Percentiles rank a stretch among this genome's conserved stretches.
Conservation (phyloP, 257 asterid species). For the Solanum tarapatanum region DNA sequence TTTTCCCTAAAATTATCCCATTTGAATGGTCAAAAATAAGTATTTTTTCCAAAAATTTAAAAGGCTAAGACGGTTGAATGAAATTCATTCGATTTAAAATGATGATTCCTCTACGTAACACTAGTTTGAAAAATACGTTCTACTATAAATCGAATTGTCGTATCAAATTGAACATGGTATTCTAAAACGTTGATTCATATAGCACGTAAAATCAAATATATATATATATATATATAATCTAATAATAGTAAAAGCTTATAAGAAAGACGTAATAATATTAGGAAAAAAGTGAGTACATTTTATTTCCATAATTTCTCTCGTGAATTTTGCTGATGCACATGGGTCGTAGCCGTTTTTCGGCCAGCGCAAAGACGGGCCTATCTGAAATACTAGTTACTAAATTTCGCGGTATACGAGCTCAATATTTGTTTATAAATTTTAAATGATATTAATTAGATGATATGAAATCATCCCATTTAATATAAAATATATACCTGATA, state of each 20-base stretch:
- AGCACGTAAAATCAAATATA: too few relatives aligned
- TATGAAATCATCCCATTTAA: too few relatives aligned
- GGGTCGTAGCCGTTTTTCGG: neutral
- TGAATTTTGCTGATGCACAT: neutral
- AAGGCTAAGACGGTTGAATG: neutral
- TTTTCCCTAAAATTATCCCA: too few relatives aligned
- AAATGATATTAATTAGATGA: too few relatives aligned
- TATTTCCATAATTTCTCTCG: neutral
- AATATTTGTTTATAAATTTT: too few relatives aligned
- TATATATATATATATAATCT: neutral
- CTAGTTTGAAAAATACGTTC: neutral
- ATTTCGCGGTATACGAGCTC: too few relatives aligned
- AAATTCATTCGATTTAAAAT: neutral
- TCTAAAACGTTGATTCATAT: neutral
- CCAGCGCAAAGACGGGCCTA: neutral
- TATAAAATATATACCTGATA: too few relatives aligned
- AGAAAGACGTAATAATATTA: neutral
- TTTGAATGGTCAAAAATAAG: neutral
- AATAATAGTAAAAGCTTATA: neutral
- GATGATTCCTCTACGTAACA: neutral
- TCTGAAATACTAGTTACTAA: too few relatives aligned
- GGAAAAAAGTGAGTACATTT: neutral
- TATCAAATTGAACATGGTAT: neutral
- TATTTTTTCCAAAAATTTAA: neutral
- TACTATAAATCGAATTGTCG: neutral